A percentile compares a stretch with the other conserved stretches of the same genome.
These are phyloP conservation scores for Novymonas esmeraldas DNA, from an alignment of 208 protist genomes.

Conservation along the genomic window DNA sequence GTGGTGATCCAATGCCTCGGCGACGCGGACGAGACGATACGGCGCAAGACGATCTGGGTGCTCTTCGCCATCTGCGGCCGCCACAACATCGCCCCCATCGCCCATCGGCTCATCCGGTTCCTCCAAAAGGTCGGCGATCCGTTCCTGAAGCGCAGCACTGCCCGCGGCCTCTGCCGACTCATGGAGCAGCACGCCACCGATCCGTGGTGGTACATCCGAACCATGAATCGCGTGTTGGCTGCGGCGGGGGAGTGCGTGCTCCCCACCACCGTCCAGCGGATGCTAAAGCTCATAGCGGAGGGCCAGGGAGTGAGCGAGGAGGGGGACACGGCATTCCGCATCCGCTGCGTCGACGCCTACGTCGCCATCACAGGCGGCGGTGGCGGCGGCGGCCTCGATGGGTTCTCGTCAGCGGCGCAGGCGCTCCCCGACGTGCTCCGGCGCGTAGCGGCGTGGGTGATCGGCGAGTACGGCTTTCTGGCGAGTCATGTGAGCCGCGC, in stretches of 20 bases:
- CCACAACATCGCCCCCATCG: slow-evolving; percentile 92
- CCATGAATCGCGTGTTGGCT: slow-evolving; percentile 92
- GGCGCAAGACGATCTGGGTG: slow-evolving; percentile 92
- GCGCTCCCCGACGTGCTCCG: slow-evolving; percentile 58
- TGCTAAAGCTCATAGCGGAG: slow-evolving; percentile 94
- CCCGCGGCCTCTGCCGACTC: slow-evolving; percentile 77
- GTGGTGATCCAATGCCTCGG: slow-evolving; percentile 96
- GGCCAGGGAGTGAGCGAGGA: slow-evolving; percentile 68
- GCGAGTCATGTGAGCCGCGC: slow-evolving; percentile 36
- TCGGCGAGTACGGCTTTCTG: slow-evolving; percentile 95
- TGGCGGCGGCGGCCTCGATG: slow-evolving; percentile 1
- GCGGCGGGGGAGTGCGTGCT: slow-evolving; percentile 78
- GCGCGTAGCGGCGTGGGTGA: slow-evolving; percentile 89
- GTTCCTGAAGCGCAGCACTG: slow-evolving; percentile 77
- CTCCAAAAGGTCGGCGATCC: slow-evolving; percentile 50
- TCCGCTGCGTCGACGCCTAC: slow-evolving; percentile 74
- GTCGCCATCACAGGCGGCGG: slow-evolving; percentile 62
- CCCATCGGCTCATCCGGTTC: slow-evolving; percentile 88
- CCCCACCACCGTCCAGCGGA: slow-evolving; percentile 75
- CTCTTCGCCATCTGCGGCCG: slow-evolving; percentile 95
- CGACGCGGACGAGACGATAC: slow-evolving; percentile 94
- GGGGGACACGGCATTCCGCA: slow-evolving; percentile 69
- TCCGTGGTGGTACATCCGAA: slow-evolving; percentile 83
- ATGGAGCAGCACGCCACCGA: slow-evolving; percentile 77
- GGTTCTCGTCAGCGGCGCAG: no score